phyloP scores from a whole-genome alignment of 2,329 filamentous ascomycete species.

The Stagonosporopsis chrysanthemi region DNA sequence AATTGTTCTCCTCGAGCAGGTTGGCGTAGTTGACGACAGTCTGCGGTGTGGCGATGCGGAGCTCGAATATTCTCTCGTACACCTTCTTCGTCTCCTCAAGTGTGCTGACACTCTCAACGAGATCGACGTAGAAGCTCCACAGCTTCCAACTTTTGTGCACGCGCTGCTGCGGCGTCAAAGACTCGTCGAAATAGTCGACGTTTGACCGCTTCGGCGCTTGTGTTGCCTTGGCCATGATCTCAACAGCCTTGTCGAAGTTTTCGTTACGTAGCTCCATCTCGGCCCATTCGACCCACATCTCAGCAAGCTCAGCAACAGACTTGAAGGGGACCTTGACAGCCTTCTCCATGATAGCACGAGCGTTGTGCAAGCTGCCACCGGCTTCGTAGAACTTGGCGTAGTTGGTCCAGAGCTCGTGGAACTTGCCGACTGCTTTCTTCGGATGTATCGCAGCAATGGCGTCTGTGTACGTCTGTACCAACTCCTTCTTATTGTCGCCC shows the following conservation, averaged over 20 bases:
- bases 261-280: constrained; percentile 97
- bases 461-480: constrained; percentile 92
- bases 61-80: constrained; percentile 97
- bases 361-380: constrained; percentile 82
- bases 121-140: constrained; percentile 98
- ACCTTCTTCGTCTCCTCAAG: constrained; percentile 92
- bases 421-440: constrained; percentile 91
- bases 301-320: constrained; percentile 92
- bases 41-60: constrained; percentile 96
- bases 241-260: constrained; percentile 92
- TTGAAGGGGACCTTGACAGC: constrained; percentile 98
- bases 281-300: constrained; percentile 99
- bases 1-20: constrained; percentile 89
- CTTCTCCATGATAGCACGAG: constrained; percentile 94
- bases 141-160: constrained; percentile 99
- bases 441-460: constrained; percentile 93
- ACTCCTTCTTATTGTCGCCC: constrained; percentile 90
- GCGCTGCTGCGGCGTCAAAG: constrained; percentile 88
- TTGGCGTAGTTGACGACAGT: constrained; percentile 99
- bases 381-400: constrained; percentile 98
- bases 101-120: constrained; percentile 92
- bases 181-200: constrained; percentile 99
- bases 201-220: constrained; percentile 97
- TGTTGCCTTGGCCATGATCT: constrained; percentile 96
- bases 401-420: constrained; percentile 94